phyloP scores from a whole-genome alignment of 306 rosid genomes.

The Vigna reflexopilosa region DNA sequence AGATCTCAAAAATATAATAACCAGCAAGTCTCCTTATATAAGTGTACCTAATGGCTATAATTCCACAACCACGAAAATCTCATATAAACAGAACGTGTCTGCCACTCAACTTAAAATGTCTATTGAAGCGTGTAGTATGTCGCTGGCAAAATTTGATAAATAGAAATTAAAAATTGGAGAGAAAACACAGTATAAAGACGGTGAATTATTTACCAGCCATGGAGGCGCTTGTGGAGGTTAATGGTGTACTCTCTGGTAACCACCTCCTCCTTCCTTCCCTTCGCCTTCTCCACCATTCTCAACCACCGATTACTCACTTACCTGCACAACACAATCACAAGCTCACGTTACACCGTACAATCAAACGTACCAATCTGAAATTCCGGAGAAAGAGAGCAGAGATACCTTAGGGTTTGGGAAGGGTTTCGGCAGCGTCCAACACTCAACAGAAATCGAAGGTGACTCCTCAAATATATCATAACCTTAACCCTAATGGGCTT shows the following conservation, averaged over 20 bases:
- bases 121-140: neutral
- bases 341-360: neutral
- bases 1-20: neutral
- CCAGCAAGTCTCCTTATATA: too few species aligned
- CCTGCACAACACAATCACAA: conserved; percentile 45
- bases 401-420: neutral
- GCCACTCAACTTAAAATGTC: neutral
- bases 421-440: conserved; percentile 26
- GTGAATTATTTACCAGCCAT: conserved; percentile 70
- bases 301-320: conserved; percentile 30
- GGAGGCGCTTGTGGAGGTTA: conserved; percentile 92
- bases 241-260: conserved; percentile 93
- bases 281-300: conserved; percentile 82
- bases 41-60: neutral
- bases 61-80: neutral
- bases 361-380: neutral
- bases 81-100: neutral
- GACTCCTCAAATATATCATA: conserved; percentile 14
- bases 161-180: neutral
- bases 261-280: conserved; percentile 91
- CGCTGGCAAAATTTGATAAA: neutral
- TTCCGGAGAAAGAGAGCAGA: too few species aligned
- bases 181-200: neutral
- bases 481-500: conserved; percentile 24
- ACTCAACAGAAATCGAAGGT: neutral